phyloP scores from a whole-genome alignment of 1,284 basidiomycete genomes.

The Ganoderma multipileum region DNA sequence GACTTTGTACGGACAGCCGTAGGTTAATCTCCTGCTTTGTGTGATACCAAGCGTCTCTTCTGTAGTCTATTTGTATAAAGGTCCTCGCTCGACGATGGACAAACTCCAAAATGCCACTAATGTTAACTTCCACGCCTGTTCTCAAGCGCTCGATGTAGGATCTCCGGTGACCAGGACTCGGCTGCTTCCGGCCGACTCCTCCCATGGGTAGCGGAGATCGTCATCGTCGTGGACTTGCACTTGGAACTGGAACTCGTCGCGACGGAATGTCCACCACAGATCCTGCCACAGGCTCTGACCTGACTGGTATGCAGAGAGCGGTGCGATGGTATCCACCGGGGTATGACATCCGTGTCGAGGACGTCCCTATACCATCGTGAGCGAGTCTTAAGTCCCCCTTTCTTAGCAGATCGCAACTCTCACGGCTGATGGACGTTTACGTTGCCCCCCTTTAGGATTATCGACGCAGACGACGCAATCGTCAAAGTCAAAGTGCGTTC shows the following conservation, averaged over 20 bases:
- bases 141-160: background rate
- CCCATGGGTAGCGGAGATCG: too few relatives aligned
- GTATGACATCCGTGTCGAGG: slow-evolving; percentile 71
- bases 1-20: slow-evolving; percentile 18
- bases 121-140: background rate
- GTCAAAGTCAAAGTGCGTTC: slow-evolving; percentile 66
- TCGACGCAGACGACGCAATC: slow-evolving; percentile 77
- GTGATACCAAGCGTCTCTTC: slow-evolving; percentile 15
- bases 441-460: slow-evolving; percentile 51
- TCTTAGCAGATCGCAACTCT: background rate
- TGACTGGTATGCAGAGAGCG: slow-evolving; percentile 46
- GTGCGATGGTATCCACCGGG: slow-evolving; percentile 72
- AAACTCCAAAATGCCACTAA: background rate
- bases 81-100: background rate
- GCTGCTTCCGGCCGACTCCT: background rate
- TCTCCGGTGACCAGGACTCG: too few relatives aligned
- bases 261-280: background rate
- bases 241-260: background rate
- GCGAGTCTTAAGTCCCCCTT: background rate
- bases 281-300: background rate
- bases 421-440: background rate
- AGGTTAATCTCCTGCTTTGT: slow-evolving; percentile 18
- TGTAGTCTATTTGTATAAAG: slow-evolving; percentile 15
- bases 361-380: slow-evolving; percentile 62
- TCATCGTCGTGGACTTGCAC: too few relatives aligned